These are phyloP conservation scores for Monosporascus sp. DNA, from an alignment of 2,329 filamentous ascomycete species.

Conservation along the genomic window DNA sequence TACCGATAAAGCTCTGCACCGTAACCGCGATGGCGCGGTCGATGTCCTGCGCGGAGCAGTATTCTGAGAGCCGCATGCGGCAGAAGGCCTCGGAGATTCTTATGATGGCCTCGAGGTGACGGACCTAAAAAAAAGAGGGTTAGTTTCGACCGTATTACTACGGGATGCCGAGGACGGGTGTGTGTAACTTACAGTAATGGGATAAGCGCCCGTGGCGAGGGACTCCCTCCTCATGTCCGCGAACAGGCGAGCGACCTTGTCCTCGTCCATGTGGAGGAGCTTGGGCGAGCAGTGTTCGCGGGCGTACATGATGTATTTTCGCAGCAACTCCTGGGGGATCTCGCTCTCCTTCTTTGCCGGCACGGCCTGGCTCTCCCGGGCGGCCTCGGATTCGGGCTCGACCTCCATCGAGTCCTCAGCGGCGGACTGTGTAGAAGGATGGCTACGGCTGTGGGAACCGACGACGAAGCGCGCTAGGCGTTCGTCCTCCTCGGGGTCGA, in stretches of 20 bases:
- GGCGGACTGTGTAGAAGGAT: conserved; percentile 50
- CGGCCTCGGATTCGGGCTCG: conserved; percentile 47
- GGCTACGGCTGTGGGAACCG: conserved; percentile 85
- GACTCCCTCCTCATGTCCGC: conserved; percentile 94
- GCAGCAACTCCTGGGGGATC: conserved; percentile 82
- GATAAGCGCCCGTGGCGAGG: conserved; percentile 90
- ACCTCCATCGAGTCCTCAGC: conserved; percentile 54
- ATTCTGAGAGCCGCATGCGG: conserved; percentile 97
- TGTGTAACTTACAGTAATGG: conserved; percentile 73
- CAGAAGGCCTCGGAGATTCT: conserved; percentile 91
- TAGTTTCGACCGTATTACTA: neutral
- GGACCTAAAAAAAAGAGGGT: conserved; percentile 55
- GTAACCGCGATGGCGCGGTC: conserved; percentile 96
- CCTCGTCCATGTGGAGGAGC: conserved; percentile 94
- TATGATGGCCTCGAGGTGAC: conserved; percentile 96
- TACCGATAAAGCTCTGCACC: conserved; percentile 91
- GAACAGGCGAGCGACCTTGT: conserved; percentile 91
- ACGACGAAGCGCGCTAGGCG: conserved; percentile 92
- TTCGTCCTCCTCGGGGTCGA: conserved; percentile 89
- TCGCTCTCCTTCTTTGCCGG: conserved; percentile 50
- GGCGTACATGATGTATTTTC: conserved; percentile 96
- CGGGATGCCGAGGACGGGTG: neutral
- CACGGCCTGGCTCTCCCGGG: conserved; percentile 22
- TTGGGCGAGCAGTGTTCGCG: conserved; percentile 85
- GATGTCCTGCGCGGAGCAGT: conserved; percentile 84